A percentile compares a stretch with the other conserved stretches of the same genome.
Evolutionary conservation across 2,329 filamentous ascomycete species (phyloP).

Genomic region (Colletotrichum tabaci): DNA sequence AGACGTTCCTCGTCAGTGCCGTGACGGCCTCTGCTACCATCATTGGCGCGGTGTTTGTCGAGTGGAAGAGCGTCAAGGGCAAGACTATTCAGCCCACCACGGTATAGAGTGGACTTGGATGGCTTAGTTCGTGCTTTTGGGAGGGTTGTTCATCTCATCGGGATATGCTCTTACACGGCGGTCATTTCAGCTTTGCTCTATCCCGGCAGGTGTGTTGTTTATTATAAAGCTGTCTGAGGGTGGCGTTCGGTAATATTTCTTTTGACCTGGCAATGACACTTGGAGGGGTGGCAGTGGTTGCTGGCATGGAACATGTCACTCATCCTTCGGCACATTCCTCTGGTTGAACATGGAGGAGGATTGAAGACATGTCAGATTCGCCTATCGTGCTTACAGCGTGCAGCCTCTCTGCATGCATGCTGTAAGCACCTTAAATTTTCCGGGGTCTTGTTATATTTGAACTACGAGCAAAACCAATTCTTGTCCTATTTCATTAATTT

Average conservation of each 20-base stretch:
- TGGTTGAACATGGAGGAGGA: background rate
- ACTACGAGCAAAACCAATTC: background rate
- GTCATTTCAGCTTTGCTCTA: too few relatives aligned
- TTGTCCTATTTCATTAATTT: slow-evolving; percentile 1
- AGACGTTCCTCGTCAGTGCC: slow-evolving; percentile 59
- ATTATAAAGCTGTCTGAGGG: background rate
- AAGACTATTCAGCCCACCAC: slow-evolving; percentile 57
- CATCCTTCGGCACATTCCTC: background rate
- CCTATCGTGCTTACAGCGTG: background rate
- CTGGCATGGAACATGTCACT: background rate
- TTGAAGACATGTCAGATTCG: background rate
- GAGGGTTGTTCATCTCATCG: background rate
- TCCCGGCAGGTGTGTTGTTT: background rate
- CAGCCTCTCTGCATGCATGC: background rate
- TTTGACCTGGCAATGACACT: too few relatives aligned
- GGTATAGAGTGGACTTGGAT: slow-evolving; percentile 1
- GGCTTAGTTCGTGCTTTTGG: background rate
- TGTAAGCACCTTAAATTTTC: background rate
- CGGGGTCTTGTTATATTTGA: too few relatives aligned
- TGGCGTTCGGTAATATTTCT: background rate
- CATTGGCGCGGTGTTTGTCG: slow-evolving; percentile 59
- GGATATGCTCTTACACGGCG: background rate
- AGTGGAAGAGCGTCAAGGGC: slow-evolving; percentile 72
- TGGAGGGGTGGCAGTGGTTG: too few relatives aligned
- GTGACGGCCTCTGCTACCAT: slow-evolving; percentile 62